These are phyloP conservation scores for Albophoma yamanashiensis DNA, from an alignment of 2,329 filamentous ascomycete genomes.

Conservation along the genomic window DNA sequence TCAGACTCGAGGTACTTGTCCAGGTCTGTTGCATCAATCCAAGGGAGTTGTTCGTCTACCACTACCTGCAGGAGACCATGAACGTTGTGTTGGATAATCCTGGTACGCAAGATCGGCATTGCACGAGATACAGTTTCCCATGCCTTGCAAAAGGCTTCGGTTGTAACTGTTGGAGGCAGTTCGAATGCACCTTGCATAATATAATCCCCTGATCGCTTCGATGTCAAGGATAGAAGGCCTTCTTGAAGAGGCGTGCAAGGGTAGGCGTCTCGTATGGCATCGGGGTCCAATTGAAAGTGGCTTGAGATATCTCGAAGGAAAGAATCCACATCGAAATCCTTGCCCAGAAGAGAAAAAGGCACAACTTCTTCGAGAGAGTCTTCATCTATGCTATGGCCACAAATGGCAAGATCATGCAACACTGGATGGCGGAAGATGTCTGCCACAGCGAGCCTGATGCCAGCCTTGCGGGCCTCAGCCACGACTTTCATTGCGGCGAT, in stretches of 20 bases:
- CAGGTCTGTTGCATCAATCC: not conserved
- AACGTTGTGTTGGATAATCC: not conserved
- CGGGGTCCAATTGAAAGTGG: no score
- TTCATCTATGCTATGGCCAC: no score
- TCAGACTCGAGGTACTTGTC: not conserved
- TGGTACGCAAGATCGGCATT: not conserved
- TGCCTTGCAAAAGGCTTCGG: not conserved
- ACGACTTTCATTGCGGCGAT: no score
- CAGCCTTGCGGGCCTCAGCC: no score
- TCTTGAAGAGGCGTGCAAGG: not conserved
- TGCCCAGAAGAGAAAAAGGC: no score
- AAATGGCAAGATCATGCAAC: no score
- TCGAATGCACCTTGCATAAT: not conserved
- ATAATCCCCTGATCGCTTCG: not conserved
- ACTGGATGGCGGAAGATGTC: no score
- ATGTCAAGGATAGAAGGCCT: not conserved
- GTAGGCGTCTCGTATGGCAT: not conserved
- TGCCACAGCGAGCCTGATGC: no score
- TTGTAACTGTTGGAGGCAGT: not conserved
- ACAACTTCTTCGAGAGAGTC: no score
- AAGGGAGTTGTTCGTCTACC: not conserved
- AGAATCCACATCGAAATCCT: conserved; percentile 25
- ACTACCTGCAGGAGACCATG: not conserved
- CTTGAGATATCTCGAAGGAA: no score
- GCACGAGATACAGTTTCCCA: not conserved